These are phyloP conservation scores for Neophaeococcomyces mojaviensis DNA, from an alignment of 2,329 filamentous ascomycete species.

Conservation along the genomic window DNA sequence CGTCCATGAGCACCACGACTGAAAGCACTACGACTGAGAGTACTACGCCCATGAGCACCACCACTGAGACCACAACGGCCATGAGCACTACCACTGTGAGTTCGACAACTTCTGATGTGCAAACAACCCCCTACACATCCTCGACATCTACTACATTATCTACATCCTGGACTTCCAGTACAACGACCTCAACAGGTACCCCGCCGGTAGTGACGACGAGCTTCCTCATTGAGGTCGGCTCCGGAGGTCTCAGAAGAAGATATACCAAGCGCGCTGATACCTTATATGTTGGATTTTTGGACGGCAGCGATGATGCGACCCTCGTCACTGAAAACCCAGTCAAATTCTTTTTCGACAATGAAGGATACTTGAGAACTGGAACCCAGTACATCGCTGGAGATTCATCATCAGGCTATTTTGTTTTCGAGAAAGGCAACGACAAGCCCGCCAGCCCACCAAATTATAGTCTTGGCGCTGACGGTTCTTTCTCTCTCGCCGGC, in stretches of 20 bases:
- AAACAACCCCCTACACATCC: too few species aligned
- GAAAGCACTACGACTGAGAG: background rate
- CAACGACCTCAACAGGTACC: background rate
- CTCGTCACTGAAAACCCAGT: background rate
- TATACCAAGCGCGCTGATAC: too few species aligned
- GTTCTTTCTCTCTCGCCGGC: background rate
- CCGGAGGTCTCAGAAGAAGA: too few species aligned
- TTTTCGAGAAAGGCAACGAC: background rate
- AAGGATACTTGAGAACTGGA: background rate
- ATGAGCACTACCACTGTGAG: too few species aligned
- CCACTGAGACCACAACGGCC: background rate
- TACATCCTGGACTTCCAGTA: background rate
- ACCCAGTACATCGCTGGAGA: background rate
- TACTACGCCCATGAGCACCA: background rate
- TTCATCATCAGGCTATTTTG: background rate
- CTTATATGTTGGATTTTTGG: background rate
- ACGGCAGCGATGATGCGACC: background rate
- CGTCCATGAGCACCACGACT: conserved; percentile 2
- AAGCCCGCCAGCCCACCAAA: background rate
- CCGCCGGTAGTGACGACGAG: background rate
- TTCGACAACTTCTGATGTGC: too few species aligned
- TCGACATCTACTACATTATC: too few species aligned
- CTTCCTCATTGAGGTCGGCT: too few species aligned
- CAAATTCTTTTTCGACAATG: background rate
- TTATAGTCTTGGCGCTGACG: background rate